Evolutionary conservation across 805 yeast genomes (phyloP).

Genomic region (Sugiyamaella marilandica): DNA sequence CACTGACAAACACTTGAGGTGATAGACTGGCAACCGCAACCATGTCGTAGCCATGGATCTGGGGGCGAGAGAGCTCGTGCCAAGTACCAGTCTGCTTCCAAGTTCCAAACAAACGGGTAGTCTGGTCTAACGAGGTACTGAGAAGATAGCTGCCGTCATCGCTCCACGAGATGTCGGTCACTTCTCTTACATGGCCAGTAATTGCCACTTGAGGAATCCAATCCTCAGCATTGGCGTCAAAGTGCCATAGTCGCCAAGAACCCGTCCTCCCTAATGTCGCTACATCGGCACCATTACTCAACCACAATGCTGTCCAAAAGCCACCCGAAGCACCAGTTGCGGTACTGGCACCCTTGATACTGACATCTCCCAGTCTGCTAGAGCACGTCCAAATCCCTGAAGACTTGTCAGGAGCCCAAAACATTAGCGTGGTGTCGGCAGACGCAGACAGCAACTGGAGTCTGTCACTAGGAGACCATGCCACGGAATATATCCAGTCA

Average conservation of each 20-base stretch:
- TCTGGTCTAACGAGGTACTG: slow-evolving; percentile 86
- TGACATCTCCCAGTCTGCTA: slow-evolving; percentile 80
- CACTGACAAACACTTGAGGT: slow-evolving; percentile 70
- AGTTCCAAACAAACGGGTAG: slow-evolving; percentile 75
- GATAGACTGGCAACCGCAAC: slow-evolving; percentile 62
- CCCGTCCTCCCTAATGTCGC: slow-evolving; percentile 90
- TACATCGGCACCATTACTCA: slow-evolving; percentile 41
- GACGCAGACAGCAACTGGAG: slow-evolving; percentile 72
- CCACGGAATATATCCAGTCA: slow-evolving; percentile 87
- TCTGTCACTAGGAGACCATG: slow-evolving; percentile 58
- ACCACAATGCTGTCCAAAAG: slow-evolving; percentile 70
- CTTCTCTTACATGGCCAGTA: slow-evolving; percentile 71
- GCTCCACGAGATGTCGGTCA: slow-evolving; percentile 74
- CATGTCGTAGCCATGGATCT: slow-evolving; percentile 98
- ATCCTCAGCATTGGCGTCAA: slow-evolving; percentile 30
- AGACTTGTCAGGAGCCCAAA: slow-evolving; percentile 83
- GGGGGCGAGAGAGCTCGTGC: slow-evolving; percentile 95
- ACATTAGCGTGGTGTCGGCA: slow-evolving; percentile 88
- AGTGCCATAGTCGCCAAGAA: slow-evolving; percentile 74
- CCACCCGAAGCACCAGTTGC: slow-evolving; percentile 94
- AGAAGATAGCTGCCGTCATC: slow-evolving; percentile 59
- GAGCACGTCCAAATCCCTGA: slow-evolving; percentile 90
- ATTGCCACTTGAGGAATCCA: slow-evolving; percentile 45
- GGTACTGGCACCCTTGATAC: slow-evolving; percentile 94
- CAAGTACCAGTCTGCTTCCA: slow-evolving; percentile 52